These are phyloP conservation scores for Cryptococcus neoformans DNA, from an alignment of 1,284 basidiomycete species.

Conservation along the genomic window DNA sequence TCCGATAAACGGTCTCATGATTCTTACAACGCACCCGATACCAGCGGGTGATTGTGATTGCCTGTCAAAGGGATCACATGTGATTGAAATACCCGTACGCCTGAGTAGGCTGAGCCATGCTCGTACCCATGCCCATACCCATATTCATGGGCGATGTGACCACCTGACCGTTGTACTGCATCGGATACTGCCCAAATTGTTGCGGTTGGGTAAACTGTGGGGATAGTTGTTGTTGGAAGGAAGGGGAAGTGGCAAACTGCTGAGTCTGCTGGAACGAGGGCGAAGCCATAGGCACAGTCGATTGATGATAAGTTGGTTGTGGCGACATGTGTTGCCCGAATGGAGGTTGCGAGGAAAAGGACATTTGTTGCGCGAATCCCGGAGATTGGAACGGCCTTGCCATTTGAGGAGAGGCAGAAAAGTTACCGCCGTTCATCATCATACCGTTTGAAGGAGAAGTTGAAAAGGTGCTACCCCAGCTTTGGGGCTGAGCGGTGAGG, in stretches of 20 bases:
- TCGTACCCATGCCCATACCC: neutral
- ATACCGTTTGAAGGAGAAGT: neutral
- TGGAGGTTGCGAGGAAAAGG: neutral
- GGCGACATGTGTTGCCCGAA: neutral
- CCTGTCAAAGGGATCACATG: neutral
- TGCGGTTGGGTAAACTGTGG: neutral
- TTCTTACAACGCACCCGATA: too few relatives aligned
- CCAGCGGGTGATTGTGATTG: too few relatives aligned
- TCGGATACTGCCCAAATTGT: neutral
- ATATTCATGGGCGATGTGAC: neutral
- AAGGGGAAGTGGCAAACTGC: neutral
- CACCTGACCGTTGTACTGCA: neutral
- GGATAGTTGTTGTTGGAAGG: neutral
- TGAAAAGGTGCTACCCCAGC: slow-evolving; percentile 1
- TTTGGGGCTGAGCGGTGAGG: neutral
- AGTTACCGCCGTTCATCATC: too few relatives aligned
- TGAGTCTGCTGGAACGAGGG: neutral
- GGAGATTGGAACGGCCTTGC: neutral
- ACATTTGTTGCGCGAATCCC: neutral
- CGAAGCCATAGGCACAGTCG: neutral
- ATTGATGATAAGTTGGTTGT: neutral
- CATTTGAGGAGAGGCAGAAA: neutral
- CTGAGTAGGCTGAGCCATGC: neutral
- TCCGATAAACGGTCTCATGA: too few relatives aligned
- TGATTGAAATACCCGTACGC: neutral